Base-by-base conservation (phyloP, 2,329 filamentous ascomycete genomes). In the Erysiphe pulchra region DNA sequence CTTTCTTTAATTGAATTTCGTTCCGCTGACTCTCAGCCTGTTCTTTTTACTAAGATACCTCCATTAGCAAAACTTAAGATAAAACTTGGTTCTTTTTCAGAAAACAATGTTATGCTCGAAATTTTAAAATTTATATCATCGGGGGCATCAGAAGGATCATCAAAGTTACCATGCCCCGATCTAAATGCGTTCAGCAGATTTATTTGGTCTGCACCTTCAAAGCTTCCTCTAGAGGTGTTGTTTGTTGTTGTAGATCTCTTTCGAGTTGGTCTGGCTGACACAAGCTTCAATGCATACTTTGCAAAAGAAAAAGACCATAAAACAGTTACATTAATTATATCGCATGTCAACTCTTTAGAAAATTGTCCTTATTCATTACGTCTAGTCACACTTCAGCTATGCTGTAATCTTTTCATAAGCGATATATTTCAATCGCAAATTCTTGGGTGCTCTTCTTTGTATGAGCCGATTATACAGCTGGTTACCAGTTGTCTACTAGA, bases 171-270 rank as follows among this genome's bases (percentile, higher is more conserved):
- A 0, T 62, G 93, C 0, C 84, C 86, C 0, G 69, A 83, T 55
- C 65, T 94, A 33, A 62, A 69, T 6, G 62, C 67, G 2, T 75
- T 93, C 49, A 71, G 75, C 0, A 55, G 55, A 0, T 77, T 80
- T 51, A 48, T 93, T 6, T 67, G 65, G 32, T 61, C 64, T 1
- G 69, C 70, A 1, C 66, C 75, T 3, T 55, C 60, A 0, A 62
- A 64, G 0, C 61, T 92, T 1, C 70, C 80, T 0, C 57, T 64
- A 0, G 79, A 81, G 13, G 63, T 69, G 1, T 68, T 85, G 39
- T 95, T 95, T 57, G 73, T 84, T 1, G 66, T 86, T 0, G 69
- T 93, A n/a, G 90, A 95, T 56, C 69, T 98, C 1, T 70, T 93
- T 44, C 73, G 90, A 18, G 72, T 81, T 50, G 72, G 80, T 0